Evolutionary conservation across 768 basidiomycete species (phyloP), one percentile per base, ranked within the genome.

Genomic region (Paxillus involutus): DNA sequence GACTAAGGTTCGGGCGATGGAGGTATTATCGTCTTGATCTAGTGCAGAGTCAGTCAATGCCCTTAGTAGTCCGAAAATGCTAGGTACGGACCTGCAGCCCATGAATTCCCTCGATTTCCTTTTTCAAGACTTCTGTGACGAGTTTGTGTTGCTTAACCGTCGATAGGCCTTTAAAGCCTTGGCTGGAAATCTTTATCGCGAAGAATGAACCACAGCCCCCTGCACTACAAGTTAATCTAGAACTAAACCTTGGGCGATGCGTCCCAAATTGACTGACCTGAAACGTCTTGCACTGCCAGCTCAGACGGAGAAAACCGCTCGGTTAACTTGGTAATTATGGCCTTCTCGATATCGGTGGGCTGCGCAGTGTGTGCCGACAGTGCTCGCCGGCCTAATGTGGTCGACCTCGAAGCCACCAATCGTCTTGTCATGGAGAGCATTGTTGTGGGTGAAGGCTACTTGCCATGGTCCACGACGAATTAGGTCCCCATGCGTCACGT

Each of bases 191-290:
- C 12, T 82, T 80, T 57, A 99, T 95, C 41, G 94, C 91, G 63
- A 96, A 99, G 73, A 98, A 99, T 4, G 86, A 81, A n/a, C 97
- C 97, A 67, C 97, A 98, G 21, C 97, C 97, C 50, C 94, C 96
- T 97, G 44, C 19, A 32, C 13, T 14, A 62, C 45, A 40, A 43
- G 48, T 58, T 13, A 48, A 53, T 43, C 50, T 44, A 33, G 44
- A 33, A 58, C 29, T 35, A 26, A 43, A n/a, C 26, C 30, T 30
- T 33, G 29, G 29, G 24, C 24, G 33, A 51, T 3, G 6, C 52
- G 14, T 29, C 59, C 33, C 44, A 44, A n/a, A 44, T n/a, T 21
- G 29, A 65, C 81, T 57, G 21, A 94, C 96, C 96, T 26, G 95
- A 98, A n/a, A 95, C 83, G 70, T 99, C 96, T 73, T 94, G 86